These are phyloP conservation scores for Haplosporangium gracile DNA, from an alignment of 192 early-diverging fungal species.

Conservation along the genomic window DNA sequence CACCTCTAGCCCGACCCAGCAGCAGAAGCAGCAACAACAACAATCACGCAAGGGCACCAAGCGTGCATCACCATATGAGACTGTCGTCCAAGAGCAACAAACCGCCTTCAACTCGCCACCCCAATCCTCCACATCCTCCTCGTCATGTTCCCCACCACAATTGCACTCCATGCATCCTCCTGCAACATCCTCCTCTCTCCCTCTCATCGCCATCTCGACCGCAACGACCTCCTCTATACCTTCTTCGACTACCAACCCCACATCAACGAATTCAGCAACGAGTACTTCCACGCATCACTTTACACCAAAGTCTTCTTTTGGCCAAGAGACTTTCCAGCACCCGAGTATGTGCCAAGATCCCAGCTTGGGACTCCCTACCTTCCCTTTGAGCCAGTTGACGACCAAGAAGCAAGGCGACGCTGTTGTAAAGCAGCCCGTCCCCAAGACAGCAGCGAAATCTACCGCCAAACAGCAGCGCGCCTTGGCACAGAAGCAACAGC, in stretches of 20 bases:
- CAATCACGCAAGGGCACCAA: conserved; percentile 5
- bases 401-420: conserved; percentile 17
- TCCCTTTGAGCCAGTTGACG: conserved; percentile 39
- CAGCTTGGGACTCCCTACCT: conserved; percentile 29
- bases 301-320: conserved; percentile 27
- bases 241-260: conserved; percentile 18
- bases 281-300: conserved; percentile 30
- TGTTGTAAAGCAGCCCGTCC: background rate
- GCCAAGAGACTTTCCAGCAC: conserved; percentile 35
- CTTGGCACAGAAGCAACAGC: conserved; percentile 22
- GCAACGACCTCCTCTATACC: conserved; percentile 1
- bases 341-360: conserved; percentile 46
- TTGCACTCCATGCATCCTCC: conserved; percentile 16
- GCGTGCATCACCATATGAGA: conserved; percentile 3
- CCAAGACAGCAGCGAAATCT: conserved; percentile 5
- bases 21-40: conserved; percentile 14
- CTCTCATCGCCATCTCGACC: conserved; percentile 10
- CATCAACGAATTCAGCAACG: conserved; percentile 16
- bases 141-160: conserved; percentile 38
- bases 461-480: conserved; percentile 27
- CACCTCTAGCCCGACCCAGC: conserved; percentile 14
- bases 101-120: conserved; percentile 20
- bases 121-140: background rate
- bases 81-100: background rate
- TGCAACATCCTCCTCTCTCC: background rate